These are phyloP conservation scores for Penicillium soppii DNA, from an alignment of 495 filamentous ascomycete genomes.

Conservation along the genomic window DNA sequence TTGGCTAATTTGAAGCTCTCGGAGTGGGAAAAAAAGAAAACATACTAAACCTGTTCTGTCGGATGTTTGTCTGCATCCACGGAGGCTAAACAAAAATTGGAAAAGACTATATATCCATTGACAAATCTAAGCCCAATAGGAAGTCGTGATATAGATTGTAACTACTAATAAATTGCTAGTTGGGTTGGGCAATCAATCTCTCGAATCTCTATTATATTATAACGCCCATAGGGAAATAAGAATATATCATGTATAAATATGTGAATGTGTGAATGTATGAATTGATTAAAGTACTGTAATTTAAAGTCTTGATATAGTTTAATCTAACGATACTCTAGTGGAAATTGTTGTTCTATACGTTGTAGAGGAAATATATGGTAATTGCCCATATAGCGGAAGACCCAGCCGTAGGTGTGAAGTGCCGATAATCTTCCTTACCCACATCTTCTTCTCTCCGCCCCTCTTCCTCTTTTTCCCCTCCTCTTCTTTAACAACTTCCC, in stretches of 20 bases:
- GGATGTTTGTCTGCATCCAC: neutral
- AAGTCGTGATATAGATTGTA: neutral
- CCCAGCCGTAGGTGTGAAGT: neutral
- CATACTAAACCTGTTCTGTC: too few species aligned
- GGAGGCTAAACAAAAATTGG: neutral
- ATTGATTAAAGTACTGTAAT: too few species aligned
- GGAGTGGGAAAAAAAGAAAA: neutral
- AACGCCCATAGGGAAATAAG: too few species aligned
- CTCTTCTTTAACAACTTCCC: constrained; percentile 19
- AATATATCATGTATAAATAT: too few species aligned
- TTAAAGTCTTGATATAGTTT: too few species aligned
- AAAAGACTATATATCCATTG: neutral
- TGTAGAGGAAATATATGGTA: too few species aligned
- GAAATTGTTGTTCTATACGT: neutral
- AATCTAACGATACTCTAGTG: neutral
- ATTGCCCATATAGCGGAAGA: neutral
- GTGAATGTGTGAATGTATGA: too few species aligned
- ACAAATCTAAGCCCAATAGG: neutral
- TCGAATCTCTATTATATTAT: too few species aligned
- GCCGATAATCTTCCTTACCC: constrained; percentile 4
- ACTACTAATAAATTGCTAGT: neutral
- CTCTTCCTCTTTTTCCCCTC: constrained; percentile 18
- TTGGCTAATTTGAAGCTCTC: neutral
- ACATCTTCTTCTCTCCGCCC: constrained; percentile 17
- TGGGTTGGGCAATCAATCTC: neutral